Conservation (phyloP, 805 yeast genomes). For the Cyberlindnera xishuangbannaensis region DNA sequence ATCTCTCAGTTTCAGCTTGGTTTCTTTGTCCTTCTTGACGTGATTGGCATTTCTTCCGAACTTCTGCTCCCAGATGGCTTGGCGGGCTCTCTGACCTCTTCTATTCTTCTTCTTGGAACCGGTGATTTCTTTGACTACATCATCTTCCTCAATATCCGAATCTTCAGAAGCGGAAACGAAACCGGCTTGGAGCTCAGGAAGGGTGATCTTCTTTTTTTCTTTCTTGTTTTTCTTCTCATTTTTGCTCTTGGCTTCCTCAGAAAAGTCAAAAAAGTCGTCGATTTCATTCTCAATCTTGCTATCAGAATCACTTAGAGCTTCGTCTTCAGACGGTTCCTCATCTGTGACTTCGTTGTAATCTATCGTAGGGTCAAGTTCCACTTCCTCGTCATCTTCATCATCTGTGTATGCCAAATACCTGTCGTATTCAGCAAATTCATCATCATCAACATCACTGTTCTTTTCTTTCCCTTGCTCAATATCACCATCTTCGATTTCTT, state of each 20-base stretch:
- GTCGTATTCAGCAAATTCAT: slow-evolving; percentile 30
- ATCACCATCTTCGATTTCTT: slow-evolving; percentile 22
- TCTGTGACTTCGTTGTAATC: slow-evolving; percentile 57
- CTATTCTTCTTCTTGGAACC: slow-evolving; percentile 68
- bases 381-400: slow-evolving; percentile 37
- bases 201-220: slow-evolving; percentile 26
- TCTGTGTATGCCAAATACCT: slow-evolving; percentile 33
- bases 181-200: slow-evolving; percentile 75
- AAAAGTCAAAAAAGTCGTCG: slow-evolving; percentile 37
- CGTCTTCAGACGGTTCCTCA: slow-evolving; percentile 45
- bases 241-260: slow-evolving; percentile 32
- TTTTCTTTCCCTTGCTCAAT: slow-evolving; percentile 23
- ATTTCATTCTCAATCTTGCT: slow-evolving; percentile 19
- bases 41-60: slow-evolving; percentile 84
- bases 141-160: slow-evolving; percentile 58
- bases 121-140: slow-evolving; percentile 47
- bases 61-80: slow-evolving; percentile 92
- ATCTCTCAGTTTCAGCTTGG: slow-evolving; percentile 49
- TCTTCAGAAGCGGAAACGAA: slow-evolving; percentile 78
- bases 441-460: slow-evolving; percentile 20
- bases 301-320: slow-evolving; percentile 2
- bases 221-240: slow-evolving; percentile 20
- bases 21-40: slow-evolving; percentile 57
- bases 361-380: slow-evolving; percentile 20
- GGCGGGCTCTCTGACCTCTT: slow-evolving; percentile 96